Base-by-base conservation (phyloP, 306 rosid species). In the Cucurbita moschata region DNA sequence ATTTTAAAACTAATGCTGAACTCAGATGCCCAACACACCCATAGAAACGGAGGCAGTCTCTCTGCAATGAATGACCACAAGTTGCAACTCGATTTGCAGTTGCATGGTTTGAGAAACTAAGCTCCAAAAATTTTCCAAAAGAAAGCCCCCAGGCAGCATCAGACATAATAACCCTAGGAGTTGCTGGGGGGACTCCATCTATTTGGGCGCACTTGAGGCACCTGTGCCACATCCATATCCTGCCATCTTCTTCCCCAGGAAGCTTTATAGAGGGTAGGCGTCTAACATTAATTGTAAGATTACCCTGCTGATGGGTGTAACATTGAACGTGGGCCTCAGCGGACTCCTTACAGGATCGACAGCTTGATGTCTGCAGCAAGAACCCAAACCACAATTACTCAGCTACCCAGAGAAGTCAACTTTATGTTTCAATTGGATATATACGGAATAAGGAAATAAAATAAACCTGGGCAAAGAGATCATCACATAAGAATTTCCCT, bases 101-200 rank as follows among this genome's bases (percentile, higher is more conserved):
- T 46, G 99, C 97, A 79, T 94, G 96, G 79, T 94, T 94, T 77
- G 99, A 94, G 78, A 95, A 95, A 84, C 99, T 89, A 74, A 95
- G 93, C 81, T 95, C 99, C 90, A 95, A 86, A 83, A 95, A 95
- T 84, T 95, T 95, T 73, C 99, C 99, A 83, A 95, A 89, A 66
- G 99, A 95, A 81, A 95, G 88, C 49, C 96, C 97, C 99, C 99
- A 95, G 4, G 99, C 99, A 71, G 99, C 97, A 87, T 95, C 96
- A 0, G 99, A 95, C 99, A 95, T 95, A 75, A 95, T 79, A 56
- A 95, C 93, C 77, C 99, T 89, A 40, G 84, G 93, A 59, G 97
- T 91, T 76, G 99, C 99, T 7, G 96, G 96, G 59, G 99, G 99
- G 81, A 95, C 93, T 82, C 96, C 97, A 83, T 86, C 96, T 63